Base-by-base conservation (phyloP, 2,329 filamentous ascomycete genomes). In the Penicillium brevicompactum region DNA sequence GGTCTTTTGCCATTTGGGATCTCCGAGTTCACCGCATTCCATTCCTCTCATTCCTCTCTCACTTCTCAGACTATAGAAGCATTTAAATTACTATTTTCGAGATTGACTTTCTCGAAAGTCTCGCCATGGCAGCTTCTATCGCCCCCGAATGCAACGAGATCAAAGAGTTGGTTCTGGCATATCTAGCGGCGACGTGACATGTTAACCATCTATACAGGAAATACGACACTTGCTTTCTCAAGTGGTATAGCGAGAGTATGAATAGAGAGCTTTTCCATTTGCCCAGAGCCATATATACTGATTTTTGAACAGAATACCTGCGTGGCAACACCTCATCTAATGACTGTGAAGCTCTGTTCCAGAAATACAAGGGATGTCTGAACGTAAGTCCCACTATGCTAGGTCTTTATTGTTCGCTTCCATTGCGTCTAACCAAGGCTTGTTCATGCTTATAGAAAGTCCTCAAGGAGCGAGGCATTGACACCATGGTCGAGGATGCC, bases 161-260 rank as follows among this genome's bases (percentile, higher is more conserved):
- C 63, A 97, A 97, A 78, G 93, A 97, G 93, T 97, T 78, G 68
- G 87, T 53, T 11, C 21, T 14, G 57, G 32, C 27, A 58, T 37
- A 53, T 51, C 47, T 41, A 41, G 41, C 27, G 42, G 55, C 24
- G 30, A 49, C 42, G 41, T 46, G 34, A 42, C 50, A 49, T 45
- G 47, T 52, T 64, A 61, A 67, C 60, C 7, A 24, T 10, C 21
- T 22, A 30, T 49, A 22, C 58, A 97, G 92, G 73, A 90, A 88
- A 67, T 99, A 99, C 72, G 94, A 99, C 74, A 92, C 89, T 49
- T 99, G 94, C 78, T 99, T 99, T 73, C 80, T 99, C 61, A 97
- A 96, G 78, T 99, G 94, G 94, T 99, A 99, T 75, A 97, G 92
- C 71, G 94, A 99, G 77, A 97, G 94, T 97, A 81, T 30, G 61